Percentiles rank a stretch among this genome's conserved stretches.
phyloP scores from a whole-genome alignment of 208 protist species.

The Acanthamoeba rhysodes region DNA sequence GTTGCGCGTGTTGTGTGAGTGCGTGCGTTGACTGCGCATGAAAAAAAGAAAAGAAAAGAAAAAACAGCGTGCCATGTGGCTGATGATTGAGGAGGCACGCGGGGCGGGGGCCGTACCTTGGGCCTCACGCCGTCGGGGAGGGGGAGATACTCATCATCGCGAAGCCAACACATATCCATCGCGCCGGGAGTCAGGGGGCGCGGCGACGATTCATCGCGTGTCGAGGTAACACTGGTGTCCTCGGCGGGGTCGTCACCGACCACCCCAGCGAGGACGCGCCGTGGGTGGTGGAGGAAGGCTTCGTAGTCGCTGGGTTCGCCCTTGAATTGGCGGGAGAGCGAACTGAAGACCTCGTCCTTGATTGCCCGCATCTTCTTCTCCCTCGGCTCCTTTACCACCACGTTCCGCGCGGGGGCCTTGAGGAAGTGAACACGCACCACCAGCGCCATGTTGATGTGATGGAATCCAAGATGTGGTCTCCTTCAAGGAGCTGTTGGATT shows the following conservation, averaged over 20 bases:
- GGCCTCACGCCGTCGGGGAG: neutral
- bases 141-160: neutral
- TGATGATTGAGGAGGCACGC: neutral
- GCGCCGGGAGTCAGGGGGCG: neutral
- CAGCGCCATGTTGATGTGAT: neutral
- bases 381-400: slow-evolving; percentile 4
- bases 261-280: neutral
- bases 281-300: neutral
- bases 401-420: neutral
- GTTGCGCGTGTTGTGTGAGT: neutral
- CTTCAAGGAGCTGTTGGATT: too few species aligned
- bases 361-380: slow-evolving; percentile 35
- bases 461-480: too few species aligned
- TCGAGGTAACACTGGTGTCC: neutral
- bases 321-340: neutral
- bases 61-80: neutral
- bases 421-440: slow-evolving; percentile 7
- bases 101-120: neutral
- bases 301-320: slow-evolving; percentile 6
- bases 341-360: neutral
- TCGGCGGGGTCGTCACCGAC: neutral
- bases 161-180: neutral
- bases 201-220: neutral
- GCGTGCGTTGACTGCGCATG: neutral
- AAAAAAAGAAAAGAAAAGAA: too few species aligned